Conservation (phyloP, 345 rosid species). For the Psidium friedrichsthalianum region DNA sequence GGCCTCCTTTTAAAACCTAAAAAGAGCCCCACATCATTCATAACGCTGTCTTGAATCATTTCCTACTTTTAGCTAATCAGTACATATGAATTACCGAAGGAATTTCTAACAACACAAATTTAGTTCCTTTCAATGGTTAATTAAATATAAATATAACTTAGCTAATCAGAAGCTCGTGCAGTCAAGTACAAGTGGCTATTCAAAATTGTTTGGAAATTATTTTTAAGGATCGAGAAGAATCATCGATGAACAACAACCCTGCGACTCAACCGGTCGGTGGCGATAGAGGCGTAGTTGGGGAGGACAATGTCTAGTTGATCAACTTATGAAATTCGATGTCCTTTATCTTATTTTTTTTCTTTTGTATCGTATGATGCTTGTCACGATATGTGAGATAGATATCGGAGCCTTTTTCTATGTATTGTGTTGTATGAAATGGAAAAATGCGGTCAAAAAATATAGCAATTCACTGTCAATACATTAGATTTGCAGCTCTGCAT, state of each 20-base stretch:
- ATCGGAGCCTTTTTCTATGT: neutral
- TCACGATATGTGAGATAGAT: neutral
- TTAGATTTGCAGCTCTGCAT: neutral
- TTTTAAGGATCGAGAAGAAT: neutral
- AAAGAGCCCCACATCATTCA: neutral
- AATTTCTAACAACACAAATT: neutral
- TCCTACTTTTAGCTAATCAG: neutral
- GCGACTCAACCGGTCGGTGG: neutral
- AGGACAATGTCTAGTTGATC: neutral
- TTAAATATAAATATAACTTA: neutral
- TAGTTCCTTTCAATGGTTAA: neutral
- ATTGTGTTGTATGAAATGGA: neutral
- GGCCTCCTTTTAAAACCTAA: neutral
- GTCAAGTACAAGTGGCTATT: neutral
- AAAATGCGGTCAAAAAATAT: neutral
- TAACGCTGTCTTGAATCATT: neutral
- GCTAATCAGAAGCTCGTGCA: neutral
- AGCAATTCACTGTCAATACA: neutral
- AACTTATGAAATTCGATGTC: neutral
- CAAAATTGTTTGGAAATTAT: neutral
- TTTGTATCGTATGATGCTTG: fast-evolving
- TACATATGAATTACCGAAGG: neutral
- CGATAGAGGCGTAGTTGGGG: neutral
- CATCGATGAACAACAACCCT: neutral
- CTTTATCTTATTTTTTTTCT: fast-evolving